Evolutionary conservation across 225 moss, liverwort and hornwort genomes (phyloP), one percentile per base, ranked within the genome.

Genomic region (Straminergon stramineum): DNA sequence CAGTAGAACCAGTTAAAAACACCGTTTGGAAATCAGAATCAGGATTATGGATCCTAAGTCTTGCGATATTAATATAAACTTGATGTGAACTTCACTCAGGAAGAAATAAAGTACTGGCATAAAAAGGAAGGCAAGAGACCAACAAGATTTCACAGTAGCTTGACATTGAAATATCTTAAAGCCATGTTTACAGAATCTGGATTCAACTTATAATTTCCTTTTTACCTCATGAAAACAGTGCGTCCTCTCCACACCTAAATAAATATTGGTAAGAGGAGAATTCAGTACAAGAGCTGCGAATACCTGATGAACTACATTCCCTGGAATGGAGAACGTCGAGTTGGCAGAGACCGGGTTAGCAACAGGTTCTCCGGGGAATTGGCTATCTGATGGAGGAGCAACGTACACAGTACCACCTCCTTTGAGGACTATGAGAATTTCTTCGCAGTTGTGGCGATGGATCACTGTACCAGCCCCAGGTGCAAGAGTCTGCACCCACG

Each of bases 381-480:
- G 24, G 34, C 78, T 84, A 26, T 91, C 84, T 16, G 93, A 94
- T 26, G 66, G 34, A 20, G 92, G 87, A 75, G 95, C 91, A 82
- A 95, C 18, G 70, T 79, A 92, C 20, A 89, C 53, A 8, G 94
- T 95, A 64, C 96, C 96, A 68, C 91, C 84, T 85, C 97, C 97
- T 62, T 82, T 87, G 15, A 93, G 37, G 13, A 93, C 13, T 37
- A 92, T 62, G 75, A 96, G 93, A 13, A 94, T 68, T 90, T 97
- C 97, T 86, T 97, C 97, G 41, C 90, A 86, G 51, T 93, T 63
- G 82, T 97, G 96, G 76, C 91, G 95, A 90, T 95, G 95, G 84
- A 97, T 92, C 35, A 94, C 94, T 32, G 92, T 93, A 9, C 89
- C 93, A 62, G 73, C 7, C 48, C 96, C 96, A 37, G 95, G 93